Conservation (phyloP, 768 basidiomycete genomes). For the Boletus speciosus region DNA sequence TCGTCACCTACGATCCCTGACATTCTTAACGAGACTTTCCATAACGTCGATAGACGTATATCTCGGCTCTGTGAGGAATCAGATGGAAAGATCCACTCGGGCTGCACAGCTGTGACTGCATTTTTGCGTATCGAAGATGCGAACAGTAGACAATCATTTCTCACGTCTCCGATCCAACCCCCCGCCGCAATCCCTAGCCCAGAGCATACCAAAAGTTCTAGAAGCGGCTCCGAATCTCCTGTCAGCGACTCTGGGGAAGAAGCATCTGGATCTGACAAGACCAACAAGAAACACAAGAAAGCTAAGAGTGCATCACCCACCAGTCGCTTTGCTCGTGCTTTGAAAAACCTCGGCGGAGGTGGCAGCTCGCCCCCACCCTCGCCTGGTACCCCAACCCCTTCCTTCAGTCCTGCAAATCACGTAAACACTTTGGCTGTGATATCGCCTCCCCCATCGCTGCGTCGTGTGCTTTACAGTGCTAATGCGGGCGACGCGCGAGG, state of each 20-base stretch:
- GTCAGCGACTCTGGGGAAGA: slow-evolving; percentile 45
- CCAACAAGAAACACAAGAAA: slow-evolving; percentile 41
- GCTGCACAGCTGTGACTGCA: slow-evolving; percentile 95
- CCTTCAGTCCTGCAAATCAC: slow-evolving; percentile 31
- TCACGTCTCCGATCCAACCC: slow-evolving; percentile 32
- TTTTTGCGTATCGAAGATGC: slow-evolving; percentile 90
- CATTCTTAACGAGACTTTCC: slow-evolving; percentile 90
- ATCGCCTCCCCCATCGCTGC: slow-evolving; percentile 46
- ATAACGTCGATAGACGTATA: slow-evolving; percentile 80
- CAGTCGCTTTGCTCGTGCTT: slow-evolving; percentile 53
- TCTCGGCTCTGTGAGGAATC: slow-evolving; percentile 83
- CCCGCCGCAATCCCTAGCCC: slow-evolving; percentile 32
- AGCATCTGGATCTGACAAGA: slow-evolving; percentile 30
- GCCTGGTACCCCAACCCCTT: slow-evolving; percentile 2
- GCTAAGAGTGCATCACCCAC: slow-evolving; percentile 37
- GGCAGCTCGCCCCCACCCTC: slow-evolving; percentile 20
- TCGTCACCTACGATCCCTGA: slow-evolving; percentile 71
- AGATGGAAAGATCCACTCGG: slow-evolving; percentile 91
- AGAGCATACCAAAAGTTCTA: slow-evolving; percentile 28
- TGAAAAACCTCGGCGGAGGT: slow-evolving; percentile 47
- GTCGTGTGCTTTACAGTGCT: slow-evolving; percentile 87
- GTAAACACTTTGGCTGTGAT: slow-evolving; percentile 29
- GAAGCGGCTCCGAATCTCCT: slow-evolving; percentile 39
- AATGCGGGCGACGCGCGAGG: slow-evolving; percentile 97
- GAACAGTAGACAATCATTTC: slow-evolving; percentile 68